Evolutionary conservation across 495 filamentous ascomycete species (phyloP).

Genomic region (Neurospora hispaniola): DNA sequence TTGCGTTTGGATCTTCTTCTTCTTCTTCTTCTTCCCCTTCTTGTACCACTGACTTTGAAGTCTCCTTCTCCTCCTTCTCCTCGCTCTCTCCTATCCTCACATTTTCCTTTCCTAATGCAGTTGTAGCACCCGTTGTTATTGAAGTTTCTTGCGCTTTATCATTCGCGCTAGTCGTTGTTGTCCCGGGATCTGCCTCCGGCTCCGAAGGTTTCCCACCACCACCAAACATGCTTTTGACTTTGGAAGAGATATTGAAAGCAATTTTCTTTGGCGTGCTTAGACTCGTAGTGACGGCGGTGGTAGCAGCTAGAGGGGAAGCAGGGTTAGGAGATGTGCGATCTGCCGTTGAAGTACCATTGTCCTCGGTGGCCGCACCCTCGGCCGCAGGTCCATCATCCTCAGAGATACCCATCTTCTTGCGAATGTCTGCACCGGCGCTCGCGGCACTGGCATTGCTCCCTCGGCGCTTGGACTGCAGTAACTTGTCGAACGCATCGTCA

Average conservation of each 20-base stretch:
- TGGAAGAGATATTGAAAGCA: conserved; percentile 33
- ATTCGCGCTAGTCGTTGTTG: background rate
- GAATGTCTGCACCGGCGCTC: background rate
- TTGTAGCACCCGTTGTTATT: background rate
- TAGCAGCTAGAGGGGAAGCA: no score
- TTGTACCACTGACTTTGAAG: background rate
- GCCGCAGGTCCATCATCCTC: conserved; percentile 11
- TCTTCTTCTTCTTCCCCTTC: background rate
- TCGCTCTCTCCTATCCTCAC: background rate
- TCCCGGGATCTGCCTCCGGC: background rate
- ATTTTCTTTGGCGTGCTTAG: conserved; percentile 28
- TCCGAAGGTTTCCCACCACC: background rate
- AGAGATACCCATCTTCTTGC: conserved; percentile 18
- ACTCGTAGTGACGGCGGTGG: no score
- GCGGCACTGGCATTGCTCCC: conserved; percentile 34
- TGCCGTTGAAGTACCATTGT: background rate
- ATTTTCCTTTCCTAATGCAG: background rate
- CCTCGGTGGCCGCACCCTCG: background rate
- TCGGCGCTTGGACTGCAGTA: conserved; percentile 58
- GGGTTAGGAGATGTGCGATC: no score
- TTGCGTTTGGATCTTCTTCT: background rate
- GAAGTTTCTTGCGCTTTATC: background rate
- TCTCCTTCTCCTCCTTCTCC: no score
- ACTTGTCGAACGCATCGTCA: conserved; percentile 71
- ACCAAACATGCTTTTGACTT: conserved; percentile 16